These are phyloP conservation scores for Tetrapyrgos nigripes DNA, from an alignment of 1,284 basidiomycete genomes.

Conservation along the genomic window DNA sequence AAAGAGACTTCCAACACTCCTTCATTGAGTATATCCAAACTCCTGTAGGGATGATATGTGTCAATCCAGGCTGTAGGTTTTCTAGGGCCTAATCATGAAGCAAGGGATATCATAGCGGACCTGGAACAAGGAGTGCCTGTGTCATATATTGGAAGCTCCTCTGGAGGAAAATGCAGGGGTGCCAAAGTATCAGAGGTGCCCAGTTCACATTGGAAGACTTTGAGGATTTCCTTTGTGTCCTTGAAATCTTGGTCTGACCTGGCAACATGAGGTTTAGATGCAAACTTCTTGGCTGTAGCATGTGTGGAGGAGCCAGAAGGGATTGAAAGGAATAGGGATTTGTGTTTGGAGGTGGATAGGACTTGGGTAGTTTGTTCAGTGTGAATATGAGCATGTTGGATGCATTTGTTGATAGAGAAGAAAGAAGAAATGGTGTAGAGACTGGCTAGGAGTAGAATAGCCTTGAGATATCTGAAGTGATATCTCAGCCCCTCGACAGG, in stretches of 20 bases:
- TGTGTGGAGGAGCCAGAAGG: constrained; percentile 63
- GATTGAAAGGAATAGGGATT: constrained; percentile 50
- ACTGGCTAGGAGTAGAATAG: not conserved
- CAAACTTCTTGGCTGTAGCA: constrained; percentile 61
- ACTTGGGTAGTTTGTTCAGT: not conserved
- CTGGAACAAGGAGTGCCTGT: constrained; percentile 72
- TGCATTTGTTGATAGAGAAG: not conserved
- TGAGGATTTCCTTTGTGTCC: constrained; percentile 68
- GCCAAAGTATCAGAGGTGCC: constrained; percentile 44
- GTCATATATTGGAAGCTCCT: constrained; percentile 57
- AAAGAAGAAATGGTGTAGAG: not conserved
- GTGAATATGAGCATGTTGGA: not conserved
- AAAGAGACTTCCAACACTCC: constrained; percentile 71
- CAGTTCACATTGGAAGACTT: constrained; percentile 68
- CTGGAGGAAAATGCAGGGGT: constrained; percentile 36
- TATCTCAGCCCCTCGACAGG: not conserved
- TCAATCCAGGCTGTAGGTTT: constrained; percentile 79
- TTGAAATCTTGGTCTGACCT: constrained; percentile 69
- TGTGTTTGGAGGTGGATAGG: not conserved
- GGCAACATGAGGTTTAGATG: constrained; percentile 76
- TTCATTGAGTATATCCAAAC: constrained; percentile 63
- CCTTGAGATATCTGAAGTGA: not conserved
- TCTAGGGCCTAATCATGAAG: constrained; percentile 41
- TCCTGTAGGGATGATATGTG: constrained; percentile 79
- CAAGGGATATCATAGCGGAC: constrained; percentile 63